Evolutionary conservation across 192 early-diverging fungal species (phyloP).

Genomic region (Backusella parvicylindrica): DNA sequence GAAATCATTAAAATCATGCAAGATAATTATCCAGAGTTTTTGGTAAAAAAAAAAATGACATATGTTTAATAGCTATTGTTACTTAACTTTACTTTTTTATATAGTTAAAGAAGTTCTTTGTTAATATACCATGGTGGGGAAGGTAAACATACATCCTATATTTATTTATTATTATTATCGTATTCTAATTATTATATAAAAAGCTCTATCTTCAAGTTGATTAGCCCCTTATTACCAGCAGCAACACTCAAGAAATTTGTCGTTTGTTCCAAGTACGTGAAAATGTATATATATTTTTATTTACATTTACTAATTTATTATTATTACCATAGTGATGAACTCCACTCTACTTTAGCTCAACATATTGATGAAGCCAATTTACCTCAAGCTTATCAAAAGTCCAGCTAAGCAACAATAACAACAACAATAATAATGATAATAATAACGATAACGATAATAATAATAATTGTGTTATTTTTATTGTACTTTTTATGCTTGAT

Average conservation of each 20-base stretch:
- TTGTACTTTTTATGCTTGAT: background rate
- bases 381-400: conserved; percentile 22
- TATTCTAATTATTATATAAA: too few species aligned
- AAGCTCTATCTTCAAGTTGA: conserved; percentile 53
- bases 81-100: too few species aligned
- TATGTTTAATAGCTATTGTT: background rate
- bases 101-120: conserved; percentile 51
- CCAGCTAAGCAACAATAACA: background rate
- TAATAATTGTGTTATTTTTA: background rate
- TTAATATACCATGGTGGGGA: conserved; percentile 61
- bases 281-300: background rate
- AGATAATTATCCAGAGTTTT: conserved; percentile 63
- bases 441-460: background rate
- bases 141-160: conserved; percentile 21
- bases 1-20: conserved; percentile 50
- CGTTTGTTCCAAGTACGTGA: conserved; percentile 43
- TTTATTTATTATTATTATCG: conserved; percentile 16
- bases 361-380: conserved; percentile 21
- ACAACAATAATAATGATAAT: background rate
- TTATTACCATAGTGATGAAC: background rate
- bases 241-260: conserved; percentile 62
- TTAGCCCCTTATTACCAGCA: conserved; percentile 51
- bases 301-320: too few species aligned
- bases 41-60: conserved; percentile 27
- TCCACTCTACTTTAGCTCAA: conserved; percentile 3